Conservation (phyloP, 306 rosid genomes). For the Cotoneaster glaucophyllus region DNA sequence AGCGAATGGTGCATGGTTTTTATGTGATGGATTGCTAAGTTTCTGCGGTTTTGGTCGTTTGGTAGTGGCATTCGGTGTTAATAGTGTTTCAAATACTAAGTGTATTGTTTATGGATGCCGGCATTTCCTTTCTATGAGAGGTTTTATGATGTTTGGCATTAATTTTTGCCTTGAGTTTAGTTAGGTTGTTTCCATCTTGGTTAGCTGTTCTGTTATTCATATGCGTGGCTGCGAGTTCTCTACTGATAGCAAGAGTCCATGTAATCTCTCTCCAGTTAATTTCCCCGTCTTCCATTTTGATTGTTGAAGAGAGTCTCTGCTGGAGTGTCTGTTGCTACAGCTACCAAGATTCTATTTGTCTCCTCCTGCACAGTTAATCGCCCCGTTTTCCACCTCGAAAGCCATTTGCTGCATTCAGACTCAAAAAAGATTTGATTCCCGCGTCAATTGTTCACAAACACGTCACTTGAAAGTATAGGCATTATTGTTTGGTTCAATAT, state of each 20-base stretch:
- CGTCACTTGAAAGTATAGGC: background rate
- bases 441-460: background rate
- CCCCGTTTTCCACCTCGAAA: background rate
- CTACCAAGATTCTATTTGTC: background rate
- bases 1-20: background rate
- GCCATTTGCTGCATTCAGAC: background rate
- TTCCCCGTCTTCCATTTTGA: background rate
- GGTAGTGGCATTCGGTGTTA: background rate
- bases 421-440: background rate
- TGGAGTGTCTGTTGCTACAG: background rate
- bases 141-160: background rate
- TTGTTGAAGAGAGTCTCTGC: background rate
- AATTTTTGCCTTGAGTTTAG: background rate
- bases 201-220: background rate
- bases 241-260: background rate
- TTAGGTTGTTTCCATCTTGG: background rate
- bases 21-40: background rate
- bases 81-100: background rate
- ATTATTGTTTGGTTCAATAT: background rate
- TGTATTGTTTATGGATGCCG: background rate
- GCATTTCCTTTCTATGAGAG: background rate
- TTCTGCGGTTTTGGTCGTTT: background rate
- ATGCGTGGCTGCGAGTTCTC: background rate
- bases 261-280: background rate
- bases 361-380: background rate